phyloP scores from a whole-genome alignment of 441 rosid species.

The Bocquillonia castaneifolia region DNA sequence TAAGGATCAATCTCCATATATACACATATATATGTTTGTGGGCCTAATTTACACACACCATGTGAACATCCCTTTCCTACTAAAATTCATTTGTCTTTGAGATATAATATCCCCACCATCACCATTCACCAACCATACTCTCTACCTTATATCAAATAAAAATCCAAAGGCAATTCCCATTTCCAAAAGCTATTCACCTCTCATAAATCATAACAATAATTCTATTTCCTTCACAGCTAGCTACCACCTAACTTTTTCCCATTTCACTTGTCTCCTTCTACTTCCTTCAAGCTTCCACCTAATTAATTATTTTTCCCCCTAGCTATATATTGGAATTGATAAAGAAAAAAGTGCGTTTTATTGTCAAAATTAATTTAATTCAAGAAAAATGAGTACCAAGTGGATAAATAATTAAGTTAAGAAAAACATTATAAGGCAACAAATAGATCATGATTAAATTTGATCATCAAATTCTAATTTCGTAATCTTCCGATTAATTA shows the following conservation, averaged over 20 bases:
- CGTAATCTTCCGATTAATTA: too few relatives aligned
- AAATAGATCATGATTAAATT: too few relatives aligned
- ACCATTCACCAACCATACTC: constrained; percentile 17
- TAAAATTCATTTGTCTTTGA: constrained; percentile 17
- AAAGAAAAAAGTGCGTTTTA: too few relatives aligned
- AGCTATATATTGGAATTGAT: too few relatives aligned
- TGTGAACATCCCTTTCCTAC: constrained; percentile 41
- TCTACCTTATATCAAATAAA: background rate
- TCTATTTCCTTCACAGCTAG: constrained; percentile 25
- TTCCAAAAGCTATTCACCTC: constrained; percentile 15
- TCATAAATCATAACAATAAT: too few relatives aligned
- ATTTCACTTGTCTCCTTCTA: constrained; percentile 17
- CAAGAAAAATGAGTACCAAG: too few relatives aligned
- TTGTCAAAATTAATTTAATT: too few relatives aligned
- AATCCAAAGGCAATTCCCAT: constrained; percentile 18
- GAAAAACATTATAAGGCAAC: too few relatives aligned
- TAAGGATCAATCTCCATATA: background rate
- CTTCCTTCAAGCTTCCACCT: constrained; percentile 13
- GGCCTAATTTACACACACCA: constrained; percentile 34
- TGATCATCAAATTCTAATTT: too few relatives aligned
- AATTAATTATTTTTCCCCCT: too few relatives aligned
- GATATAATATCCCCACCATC: constrained; percentile 30
- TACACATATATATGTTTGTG: constrained; percentile 24
- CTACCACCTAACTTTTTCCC: constrained; percentile 27
- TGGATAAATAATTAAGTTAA: too few relatives aligned